Base-by-base conservation (phyloP, 2,329 filamentous ascomycete species). In the Botryotinia convoluta region DNA sequence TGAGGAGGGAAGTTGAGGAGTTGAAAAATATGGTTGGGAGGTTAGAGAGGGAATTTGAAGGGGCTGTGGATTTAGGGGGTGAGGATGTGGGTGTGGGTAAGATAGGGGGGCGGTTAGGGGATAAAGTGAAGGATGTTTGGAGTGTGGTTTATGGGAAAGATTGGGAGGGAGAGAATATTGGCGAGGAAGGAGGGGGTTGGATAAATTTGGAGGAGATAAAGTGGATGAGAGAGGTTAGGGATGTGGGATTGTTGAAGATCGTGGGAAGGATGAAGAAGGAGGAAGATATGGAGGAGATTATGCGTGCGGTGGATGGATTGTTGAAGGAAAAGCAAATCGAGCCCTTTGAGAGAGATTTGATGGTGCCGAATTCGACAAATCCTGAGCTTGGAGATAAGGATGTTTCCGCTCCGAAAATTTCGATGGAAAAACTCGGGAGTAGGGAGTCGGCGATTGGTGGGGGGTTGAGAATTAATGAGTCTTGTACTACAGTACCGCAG, bases 21-120 rank as follows among this genome's bases (percentile, higher is more conserved):
- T 42, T 68, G n/a, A 68, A 32, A 12, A 57, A 10, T 6, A 22
- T 57, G 48, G 3, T 68, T 26, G 65, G 54, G 29, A 20, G 12
- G 0, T 42, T 68, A 2, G 65, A 42, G 18, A 57, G n/a, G 26
- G 64, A 68, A 12, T 29, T 54, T 18, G 39, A 32, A 48, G 5
- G 2, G 35, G 64, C 20, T 9, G 39, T 42, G 0, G 20, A 7
- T 6, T 10, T 9, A 16, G 12, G 26, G 45, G 64, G n/a, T 0
- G 45, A 39, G 9, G 37, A 20, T 8, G 26, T 8, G 29, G 35
- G 42, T 42, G 39, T 14, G 12, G 39, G 14, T 20, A 6, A 42
- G 35, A 14, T 5, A 0, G 4, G 12, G 4, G 18, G 9, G 3
- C 2, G 14, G 10, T 42, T 54, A 3, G 16, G 6, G 0, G n/a